Conservation (phyloP, 2,329 filamentous ascomycete genomes). For the Aspergillus fijiensis region DNA sequence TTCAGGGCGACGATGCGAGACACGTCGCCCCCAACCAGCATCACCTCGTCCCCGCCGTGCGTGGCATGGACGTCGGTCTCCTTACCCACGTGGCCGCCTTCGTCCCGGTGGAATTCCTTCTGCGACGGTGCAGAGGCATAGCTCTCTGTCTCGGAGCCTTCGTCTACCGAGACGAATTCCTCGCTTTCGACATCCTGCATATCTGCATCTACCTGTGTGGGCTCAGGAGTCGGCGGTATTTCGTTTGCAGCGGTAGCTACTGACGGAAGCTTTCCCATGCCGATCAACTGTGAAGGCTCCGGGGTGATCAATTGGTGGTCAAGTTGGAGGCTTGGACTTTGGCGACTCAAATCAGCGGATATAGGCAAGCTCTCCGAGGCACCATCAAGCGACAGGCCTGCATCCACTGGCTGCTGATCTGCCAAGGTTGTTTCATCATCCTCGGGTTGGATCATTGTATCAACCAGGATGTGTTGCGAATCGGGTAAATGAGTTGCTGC, state of each 20-base stretch:
- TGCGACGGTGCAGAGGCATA: background rate
- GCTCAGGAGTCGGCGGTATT: constrained; percentile 15
- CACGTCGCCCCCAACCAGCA: constrained; percentile 9
- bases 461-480: background rate
- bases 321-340: background rate
- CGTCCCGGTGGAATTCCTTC: background rate
- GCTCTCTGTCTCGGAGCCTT: background rate
- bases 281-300: constrained; percentile 25
- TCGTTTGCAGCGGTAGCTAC: background rate
- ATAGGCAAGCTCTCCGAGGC: constrained; percentile 2
- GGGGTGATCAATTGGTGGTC: constrained; percentile 22
- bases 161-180: background rate
- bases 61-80: constrained; percentile 9
- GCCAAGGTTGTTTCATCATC: background rate
- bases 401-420: constrained; percentile 2
- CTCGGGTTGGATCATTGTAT: background rate
- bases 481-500: background rate
- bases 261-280: background rate
- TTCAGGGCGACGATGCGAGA: constrained; percentile 17
- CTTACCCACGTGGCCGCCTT: background rate
- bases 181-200: constrained; percentile 1
- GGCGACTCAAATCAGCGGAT: background rate
- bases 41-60: constrained; percentile 12
- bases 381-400: constrained; percentile 19
- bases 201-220: constrained; percentile 12